Conservation (phyloP, 83 land plant species). For the Picea abies region DNA sequence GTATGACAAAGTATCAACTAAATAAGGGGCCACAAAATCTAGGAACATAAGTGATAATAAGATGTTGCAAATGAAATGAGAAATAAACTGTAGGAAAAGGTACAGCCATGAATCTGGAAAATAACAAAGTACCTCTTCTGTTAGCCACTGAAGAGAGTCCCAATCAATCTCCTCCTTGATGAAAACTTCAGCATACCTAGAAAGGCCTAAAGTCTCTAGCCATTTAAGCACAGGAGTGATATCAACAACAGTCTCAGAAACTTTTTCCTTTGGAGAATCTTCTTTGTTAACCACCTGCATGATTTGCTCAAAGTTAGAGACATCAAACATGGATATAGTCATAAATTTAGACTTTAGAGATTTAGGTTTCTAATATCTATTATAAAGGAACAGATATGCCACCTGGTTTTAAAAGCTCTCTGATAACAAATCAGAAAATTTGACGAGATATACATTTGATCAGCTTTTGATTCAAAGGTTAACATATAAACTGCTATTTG, state of each 20-base stretch:
- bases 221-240: slow-evolving; percentile 51
- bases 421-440: not conserved
- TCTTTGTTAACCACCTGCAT: slow-evolving; percentile 23
- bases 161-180: slow-evolving; percentile 91
- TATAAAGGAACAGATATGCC: not conserved
- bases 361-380: not conserved
- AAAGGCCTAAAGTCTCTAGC: slow-evolving; percentile 62
- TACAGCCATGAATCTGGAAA: not conserved
- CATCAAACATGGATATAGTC: not conserved
- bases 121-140: slow-evolving; percentile 73
- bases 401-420: not conserved
- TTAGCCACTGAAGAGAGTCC: slow-evolving; percentile 84
- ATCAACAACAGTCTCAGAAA: slow-evolving; percentile 25
- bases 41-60: too few relatives aligned
- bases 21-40: not conserved
- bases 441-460: not conserved
- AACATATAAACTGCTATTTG: not conserved
- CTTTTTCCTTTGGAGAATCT: slow-evolving; percentile 19
- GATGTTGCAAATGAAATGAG: too few relatives aligned
- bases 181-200: slow-evolving; percentile 74
- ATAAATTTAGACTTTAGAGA: not conserved
- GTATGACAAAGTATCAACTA: not conserved
- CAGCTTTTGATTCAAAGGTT: not conserved
- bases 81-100: not conserved
- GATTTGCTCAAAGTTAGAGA: not conserved